Conservation (phyloP, 2,329 filamentous ascomycete species). For the Cytospora mali region DNA sequence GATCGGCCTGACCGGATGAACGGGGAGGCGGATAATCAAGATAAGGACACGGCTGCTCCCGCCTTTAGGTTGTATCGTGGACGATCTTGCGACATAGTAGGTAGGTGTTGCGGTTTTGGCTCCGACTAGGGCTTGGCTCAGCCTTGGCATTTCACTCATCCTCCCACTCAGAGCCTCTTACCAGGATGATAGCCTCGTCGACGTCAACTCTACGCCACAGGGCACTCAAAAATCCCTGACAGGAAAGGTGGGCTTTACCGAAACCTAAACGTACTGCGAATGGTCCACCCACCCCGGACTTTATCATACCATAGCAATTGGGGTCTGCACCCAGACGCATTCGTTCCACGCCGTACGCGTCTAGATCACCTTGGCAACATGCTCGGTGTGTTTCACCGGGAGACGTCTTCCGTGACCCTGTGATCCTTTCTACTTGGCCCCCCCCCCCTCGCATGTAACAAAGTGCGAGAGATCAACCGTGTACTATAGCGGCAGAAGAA, state of each 20-base stretch:
- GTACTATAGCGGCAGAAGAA: background rate
- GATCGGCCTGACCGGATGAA: background rate
- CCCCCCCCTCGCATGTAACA: background rate
- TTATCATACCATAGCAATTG: background rate
- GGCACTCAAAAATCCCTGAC: background rate
- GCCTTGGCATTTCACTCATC: constrained; percentile 13
- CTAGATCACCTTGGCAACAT: background rate
- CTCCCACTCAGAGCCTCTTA: background rate
- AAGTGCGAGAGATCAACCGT: background rate
- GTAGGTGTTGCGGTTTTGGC: constrained; percentile 7
- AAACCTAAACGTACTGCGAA: background rate
- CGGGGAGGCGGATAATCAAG: background rate
- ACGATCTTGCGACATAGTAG: background rate
- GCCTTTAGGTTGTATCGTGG: background rate
- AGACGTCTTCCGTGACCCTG: background rate
- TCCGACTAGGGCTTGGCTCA: constrained; percentile 10
- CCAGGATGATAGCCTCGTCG: background rate
- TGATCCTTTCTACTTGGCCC: background rate
- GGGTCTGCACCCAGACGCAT: background rate
- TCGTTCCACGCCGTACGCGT: background rate
- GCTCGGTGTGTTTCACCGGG: background rate
- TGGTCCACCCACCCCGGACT: background rate
- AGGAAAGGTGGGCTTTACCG: background rate
- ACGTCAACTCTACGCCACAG: background rate
- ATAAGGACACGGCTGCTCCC: background rate